These are phyloP conservation scores for Hypoxylon cercidicola DNA, from an alignment of 495 filamentous ascomycete species.

Conservation along the genomic window DNA sequence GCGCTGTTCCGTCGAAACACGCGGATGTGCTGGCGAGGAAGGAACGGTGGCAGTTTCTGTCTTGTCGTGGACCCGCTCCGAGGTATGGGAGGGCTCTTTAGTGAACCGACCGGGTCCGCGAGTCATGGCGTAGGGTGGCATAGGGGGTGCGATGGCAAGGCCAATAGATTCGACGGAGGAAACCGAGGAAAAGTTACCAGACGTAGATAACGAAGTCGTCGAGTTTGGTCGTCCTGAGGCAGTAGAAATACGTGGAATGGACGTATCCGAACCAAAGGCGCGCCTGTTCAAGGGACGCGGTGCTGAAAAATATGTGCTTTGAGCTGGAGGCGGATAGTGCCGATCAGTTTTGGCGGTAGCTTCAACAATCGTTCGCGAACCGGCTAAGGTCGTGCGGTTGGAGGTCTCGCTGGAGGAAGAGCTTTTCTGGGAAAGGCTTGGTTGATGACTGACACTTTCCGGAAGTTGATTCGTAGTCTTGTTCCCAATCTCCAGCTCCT, in stretches of 20 bases:
- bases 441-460: conserved; percentile 12
- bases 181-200: conserved; percentile 15
- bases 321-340: conserved; percentile 40
- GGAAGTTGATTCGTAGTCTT: conserved; percentile 20
- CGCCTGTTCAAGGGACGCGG: conserved; percentile 38
- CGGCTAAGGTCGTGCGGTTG: conserved; percentile 9
- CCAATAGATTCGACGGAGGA: conserved; percentile 42
- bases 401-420: conserved; percentile 20
- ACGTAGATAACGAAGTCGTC: conserved; percentile 13
- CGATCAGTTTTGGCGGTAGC: conserved; percentile 26
- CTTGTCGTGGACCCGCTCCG: conserved; percentile 4
- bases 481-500: conserved; percentile 28
- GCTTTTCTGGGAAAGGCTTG: conserved; percentile 22
- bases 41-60: neutral
- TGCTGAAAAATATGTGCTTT: conserved; percentile 45
- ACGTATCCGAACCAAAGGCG: conserved; percentile 7
- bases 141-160: conserved; percentile 39
- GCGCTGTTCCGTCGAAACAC: neutral
- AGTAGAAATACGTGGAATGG: conserved; percentile 11
- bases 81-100: neutral
- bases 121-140: conserved; percentile 17
- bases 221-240: conserved; percentile 12
- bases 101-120: conserved; percentile 2
- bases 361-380: conserved; percentile 31
- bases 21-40: neutral